Conservation (phyloP, 768 basidiomycete genomes). For the Leccinellum albellum region DNA sequence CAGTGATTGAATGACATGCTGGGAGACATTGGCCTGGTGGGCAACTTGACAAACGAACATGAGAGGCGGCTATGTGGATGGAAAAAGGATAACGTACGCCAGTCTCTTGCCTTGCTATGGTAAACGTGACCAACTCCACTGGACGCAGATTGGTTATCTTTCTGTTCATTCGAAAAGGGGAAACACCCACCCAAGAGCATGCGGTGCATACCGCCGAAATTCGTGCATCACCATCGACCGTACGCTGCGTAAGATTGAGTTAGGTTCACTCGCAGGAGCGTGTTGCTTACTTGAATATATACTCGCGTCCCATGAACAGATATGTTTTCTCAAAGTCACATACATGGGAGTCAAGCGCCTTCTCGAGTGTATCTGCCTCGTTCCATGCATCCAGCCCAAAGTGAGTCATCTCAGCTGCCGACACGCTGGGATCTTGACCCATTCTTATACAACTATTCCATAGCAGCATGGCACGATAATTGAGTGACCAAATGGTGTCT, state of each 20-base stretch:
- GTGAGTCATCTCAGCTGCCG: slow-evolving; percentile 51
- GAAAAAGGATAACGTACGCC: slow-evolving; percentile 46
- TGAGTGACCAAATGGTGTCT: slow-evolving; percentile 73
- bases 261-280: not conserved
- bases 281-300: slow-evolving; percentile 66
- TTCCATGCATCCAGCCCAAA: slow-evolving; percentile 69
- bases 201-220: slow-evolving; percentile 61
- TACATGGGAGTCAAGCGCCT: slow-evolving; percentile 56
- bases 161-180: not conserved
- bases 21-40: slow-evolving; percentile 58
- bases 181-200: slow-evolving; percentile 48
- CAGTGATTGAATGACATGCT: slow-evolving; percentile 56
- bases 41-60: slow-evolving; percentile 39
- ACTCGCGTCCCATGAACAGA: slow-evolving; percentile 68
- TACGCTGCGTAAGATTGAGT: slow-evolving; percentile 39
- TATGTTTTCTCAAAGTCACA: slow-evolving; percentile 66
- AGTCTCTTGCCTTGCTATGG: slow-evolving; percentile 60
- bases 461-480: slow-evolving; percentile 63
- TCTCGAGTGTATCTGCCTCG: slow-evolving; percentile 65
- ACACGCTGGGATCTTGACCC: slow-evolving; percentile 39
- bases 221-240: slow-evolving; percentile 70
- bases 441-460: slow-evolving; percentile 73
- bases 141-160: slow-evolving; percentile 1
- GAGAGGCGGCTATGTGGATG: slow-evolving; percentile 4
- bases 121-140: slow-evolving; percentile 46